Conservation (phyloP, 495 filamentous ascomycete species). For the Haplographium delicatum region DNA sequence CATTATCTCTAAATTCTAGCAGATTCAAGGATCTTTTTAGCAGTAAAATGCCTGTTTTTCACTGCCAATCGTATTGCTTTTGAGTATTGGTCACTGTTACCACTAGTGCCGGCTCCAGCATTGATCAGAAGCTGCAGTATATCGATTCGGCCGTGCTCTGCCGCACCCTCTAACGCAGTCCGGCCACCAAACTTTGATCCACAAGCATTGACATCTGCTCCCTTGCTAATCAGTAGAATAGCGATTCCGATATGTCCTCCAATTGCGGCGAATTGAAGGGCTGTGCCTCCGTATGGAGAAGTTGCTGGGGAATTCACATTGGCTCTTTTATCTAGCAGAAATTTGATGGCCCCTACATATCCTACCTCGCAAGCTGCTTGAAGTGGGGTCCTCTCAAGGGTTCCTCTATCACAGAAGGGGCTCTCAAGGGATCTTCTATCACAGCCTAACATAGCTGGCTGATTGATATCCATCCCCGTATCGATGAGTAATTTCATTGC, state of each 20-base stretch:
- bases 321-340: slow-evolving; percentile 31
- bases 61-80: slow-evolving; percentile 2
- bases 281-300: slow-evolving; percentile 18
- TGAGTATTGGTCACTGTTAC: slow-evolving; percentile 4
- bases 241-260: slow-evolving; percentile 23
- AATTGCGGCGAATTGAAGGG: slow-evolving; percentile 32
- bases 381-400: no score
- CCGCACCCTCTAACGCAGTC: slow-evolving; percentile 38
- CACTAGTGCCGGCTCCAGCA: slow-evolving; percentile 4
- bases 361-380: no score
- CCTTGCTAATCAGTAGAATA: slow-evolving; percentile 21
- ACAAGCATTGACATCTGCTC: slow-evolving; percentile 29
- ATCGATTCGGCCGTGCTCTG: slow-evolving; percentile 39
- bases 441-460: no score
- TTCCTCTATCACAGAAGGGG: no score
- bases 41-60: slow-evolving; percentile 7
- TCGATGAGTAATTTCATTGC: no score
- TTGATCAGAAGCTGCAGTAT: slow-evolving; percentile 27
- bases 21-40: slow-evolving; percentile 5
- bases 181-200: slow-evolving; percentile 24
- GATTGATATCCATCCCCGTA: no score
- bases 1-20: no score
- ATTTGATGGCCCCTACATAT: no score
- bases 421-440: no score
- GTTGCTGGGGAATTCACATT: not conserved